A percentile compares a stretch with the other conserved stretches of the same genome.
phyloP scores from a whole-genome alignment of 1,284 basidiomycete species.

The Heterobasidion occidentale region DNA sequence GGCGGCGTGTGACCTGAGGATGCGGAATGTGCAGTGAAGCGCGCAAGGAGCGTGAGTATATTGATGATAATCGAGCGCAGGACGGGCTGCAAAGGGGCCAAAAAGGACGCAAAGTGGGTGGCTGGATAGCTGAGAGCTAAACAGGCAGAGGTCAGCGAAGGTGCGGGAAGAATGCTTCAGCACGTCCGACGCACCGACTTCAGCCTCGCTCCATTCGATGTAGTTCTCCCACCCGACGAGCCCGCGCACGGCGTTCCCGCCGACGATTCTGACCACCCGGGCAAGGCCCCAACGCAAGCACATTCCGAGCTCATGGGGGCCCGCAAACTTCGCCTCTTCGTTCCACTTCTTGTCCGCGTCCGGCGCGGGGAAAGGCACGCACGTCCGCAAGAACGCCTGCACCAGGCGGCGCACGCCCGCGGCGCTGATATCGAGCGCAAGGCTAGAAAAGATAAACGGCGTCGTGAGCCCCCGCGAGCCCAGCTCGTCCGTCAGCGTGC shows the following conservation, averaged over 20 bases:
- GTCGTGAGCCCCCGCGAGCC: conserved; percentile 72
- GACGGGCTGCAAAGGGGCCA: conserved; percentile 43
- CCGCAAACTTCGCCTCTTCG: conserved; percentile 76
- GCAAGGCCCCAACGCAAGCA: conserved; percentile 80
- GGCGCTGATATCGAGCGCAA: conserved; percentile 76
- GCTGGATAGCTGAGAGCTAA: conserved; percentile 59
- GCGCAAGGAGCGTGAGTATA: conserved; percentile 67
- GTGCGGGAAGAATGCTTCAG: conserved; percentile 12
- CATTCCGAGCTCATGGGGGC: conserved; percentile 82
- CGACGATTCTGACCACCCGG: conserved; percentile 58
- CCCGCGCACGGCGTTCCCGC: conserved; percentile 61
- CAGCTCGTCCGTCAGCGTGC: conserved; percentile 66
- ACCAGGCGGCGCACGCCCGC: conserved; percentile 69
- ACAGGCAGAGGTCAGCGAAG: conserved; percentile 6
- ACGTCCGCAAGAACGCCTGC: conserved; percentile 62
- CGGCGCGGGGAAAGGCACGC: conserved; percentile 29
- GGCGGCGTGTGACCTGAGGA: conserved; percentile 80
- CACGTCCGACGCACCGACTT: conserved; percentile 49
- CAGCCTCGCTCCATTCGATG: conserved; percentile 66
- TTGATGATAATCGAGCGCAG: conserved; percentile 57
- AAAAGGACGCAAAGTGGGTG: conserved; percentile 59
- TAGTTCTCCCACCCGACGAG: conserved; percentile 77
- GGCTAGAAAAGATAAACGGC: conserved; percentile 82
- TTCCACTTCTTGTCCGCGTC: conserved; percentile 55
- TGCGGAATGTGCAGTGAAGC: conserved; percentile 74